Conservation (phyloP, 441 rosid species). For the Mallotus japonicus region DNA sequence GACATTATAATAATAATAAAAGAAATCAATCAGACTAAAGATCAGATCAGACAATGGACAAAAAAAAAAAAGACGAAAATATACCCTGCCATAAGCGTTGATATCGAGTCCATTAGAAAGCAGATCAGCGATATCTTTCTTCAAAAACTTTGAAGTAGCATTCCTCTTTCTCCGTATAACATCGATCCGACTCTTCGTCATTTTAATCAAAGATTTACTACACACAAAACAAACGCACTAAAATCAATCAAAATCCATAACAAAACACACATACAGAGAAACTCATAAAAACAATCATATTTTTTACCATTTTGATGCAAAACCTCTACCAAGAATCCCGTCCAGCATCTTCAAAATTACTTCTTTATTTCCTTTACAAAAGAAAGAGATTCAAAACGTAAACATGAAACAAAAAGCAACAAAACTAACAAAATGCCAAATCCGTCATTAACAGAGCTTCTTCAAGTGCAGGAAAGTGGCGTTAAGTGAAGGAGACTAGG, state of each 20-base stretch:
- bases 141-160: slow-evolving; percentile 79
- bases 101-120: slow-evolving; percentile 74
- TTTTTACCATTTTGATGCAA: slow-evolving; percentile 63
- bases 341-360: slow-evolving; percentile 21
- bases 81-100: slow-evolving; percentile 77
- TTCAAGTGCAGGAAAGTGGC: background rate
- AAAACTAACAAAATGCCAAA: slow-evolving; percentile 14
- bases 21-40: background rate
- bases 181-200: slow-evolving; percentile 77
- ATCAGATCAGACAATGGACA: slow-evolving; percentile 9
- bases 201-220: slow-evolving; percentile 81
- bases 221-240: background rate
- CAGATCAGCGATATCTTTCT: slow-evolving; percentile 89
- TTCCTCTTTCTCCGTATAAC: slow-evolving; percentile 75
- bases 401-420: background rate
- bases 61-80: background rate
- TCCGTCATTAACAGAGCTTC: slow-evolving; percentile 17
- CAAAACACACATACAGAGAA: background rate
- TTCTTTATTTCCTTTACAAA: no score
- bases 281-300: slow-evolving; percentile 3
- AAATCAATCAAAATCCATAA: background rate
- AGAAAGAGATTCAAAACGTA: background rate
- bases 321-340: slow-evolving; percentile 77
- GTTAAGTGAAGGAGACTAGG: background rate
- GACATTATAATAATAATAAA: background rate